Percentiles rank a stretch among this genome's conserved stretches.
phyloP scores from a whole-genome alignment of 2,329 filamentous ascomycete species.

The Epichloe gansuensis region DNA sequence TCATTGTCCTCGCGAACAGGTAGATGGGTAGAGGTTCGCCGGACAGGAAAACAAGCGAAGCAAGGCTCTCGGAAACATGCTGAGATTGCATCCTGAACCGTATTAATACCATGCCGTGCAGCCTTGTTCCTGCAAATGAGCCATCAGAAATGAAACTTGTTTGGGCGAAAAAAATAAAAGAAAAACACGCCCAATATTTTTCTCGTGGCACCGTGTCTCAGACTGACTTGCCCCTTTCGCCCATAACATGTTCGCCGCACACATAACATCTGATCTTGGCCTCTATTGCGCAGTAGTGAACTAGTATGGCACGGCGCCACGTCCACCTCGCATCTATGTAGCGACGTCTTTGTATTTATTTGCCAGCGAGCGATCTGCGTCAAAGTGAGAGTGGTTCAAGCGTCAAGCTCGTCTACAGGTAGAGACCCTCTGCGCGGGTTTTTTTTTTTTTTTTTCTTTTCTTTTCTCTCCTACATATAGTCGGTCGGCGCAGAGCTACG shows the following conservation, averaged over 20 bases:
- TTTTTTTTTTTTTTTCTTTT: fast-evolving
- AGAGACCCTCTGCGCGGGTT: too few relatives aligned
- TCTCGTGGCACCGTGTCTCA: background rate
- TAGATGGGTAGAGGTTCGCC: background rate
- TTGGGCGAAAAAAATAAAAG: background rate
- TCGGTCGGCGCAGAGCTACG: background rate
- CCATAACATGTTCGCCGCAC: background rate
- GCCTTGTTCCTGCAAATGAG: background rate
- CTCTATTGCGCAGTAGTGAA: too few relatives aligned
- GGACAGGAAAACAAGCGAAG: background rate
- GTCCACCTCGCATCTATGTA: too few relatives aligned
- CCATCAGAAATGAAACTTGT: background rate
- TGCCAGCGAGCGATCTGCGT: too few relatives aligned
- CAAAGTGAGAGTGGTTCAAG: too few relatives aligned
- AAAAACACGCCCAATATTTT: background rate
- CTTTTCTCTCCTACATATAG: background rate
- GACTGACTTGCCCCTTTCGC: background rate
- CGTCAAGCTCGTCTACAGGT: too few relatives aligned
- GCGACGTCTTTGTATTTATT: too few relatives aligned
- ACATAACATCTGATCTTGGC: too few relatives aligned
- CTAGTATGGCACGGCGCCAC: too few relatives aligned
- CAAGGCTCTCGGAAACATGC: background rate
- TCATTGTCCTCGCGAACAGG: background rate
- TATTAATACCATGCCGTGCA: background rate
- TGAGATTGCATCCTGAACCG: background rate